Evolutionary conservation across 148 eudicot species (phyloP), one percentile per base, ranked within the genome.

Genomic region (Amaranthus cruentus): DNA sequence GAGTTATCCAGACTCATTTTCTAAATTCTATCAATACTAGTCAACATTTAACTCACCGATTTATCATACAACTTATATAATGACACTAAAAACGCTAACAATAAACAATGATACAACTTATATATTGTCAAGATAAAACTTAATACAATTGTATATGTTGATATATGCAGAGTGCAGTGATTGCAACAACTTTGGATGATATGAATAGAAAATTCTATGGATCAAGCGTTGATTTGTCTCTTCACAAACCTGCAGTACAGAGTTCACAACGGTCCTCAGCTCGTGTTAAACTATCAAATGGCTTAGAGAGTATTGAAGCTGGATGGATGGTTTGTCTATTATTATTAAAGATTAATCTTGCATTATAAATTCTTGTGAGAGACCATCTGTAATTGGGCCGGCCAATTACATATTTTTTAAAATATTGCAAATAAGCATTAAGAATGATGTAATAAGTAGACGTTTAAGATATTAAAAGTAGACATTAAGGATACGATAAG

Each of bases 261-360:
- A 8, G 5, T 6, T 3, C 2, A 14, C 76, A 73, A 50, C 63
- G 61, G 69, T 63, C 76, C 4, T 15, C 69, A 0, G 8, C 50
- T 28, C 50, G 76, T 1, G 44, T 73, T 14, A 73, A 63, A 73
- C 55, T 73, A 0, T 42, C 8, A 21, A 52, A 53, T 63, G 76
- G 53, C 0, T 3, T 14, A 2, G 76, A 73, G 7, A 63, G 69
- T 7, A 62, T 73, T 38, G 76, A 73, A 73, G 76, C 76, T 38
- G 76, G 69, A 49, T 73, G 76, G 76, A 73, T 73, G 76, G 76
- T 73, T 71, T 6, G 74, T 9, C 8, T 12, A 28, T 28, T 28
- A 28, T 2, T 28, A 28, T 28, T 28, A 28, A 28, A 28, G 38
- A 28, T 28, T 28, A 28, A 28, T 28, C 38, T 1, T 28, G 38